Conservation (phyloP, 371 early-diverging fungal genomes). For the Hamiltosporidium tvaerminnensis region DNA sequence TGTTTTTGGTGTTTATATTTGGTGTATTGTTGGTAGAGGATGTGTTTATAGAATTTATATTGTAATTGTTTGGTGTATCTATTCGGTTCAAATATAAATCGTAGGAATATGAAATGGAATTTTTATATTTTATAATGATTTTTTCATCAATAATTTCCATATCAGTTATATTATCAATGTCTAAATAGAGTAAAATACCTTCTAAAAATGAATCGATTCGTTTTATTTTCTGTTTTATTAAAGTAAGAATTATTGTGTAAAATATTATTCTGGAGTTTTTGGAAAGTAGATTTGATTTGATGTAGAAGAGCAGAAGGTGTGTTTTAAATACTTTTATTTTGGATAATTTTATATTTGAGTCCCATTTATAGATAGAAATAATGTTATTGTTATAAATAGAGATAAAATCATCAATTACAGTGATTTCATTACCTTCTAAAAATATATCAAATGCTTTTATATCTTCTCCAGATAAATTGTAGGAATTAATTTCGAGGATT, state of each 20-base stretch:
- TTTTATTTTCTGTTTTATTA: slow-evolving; percentile 1
- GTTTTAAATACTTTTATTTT: slow-evolving; percentile 2
- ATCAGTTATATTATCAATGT: slow-evolving; percentile 3
- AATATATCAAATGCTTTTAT: neutral
- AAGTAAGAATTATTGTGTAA: slow-evolving; percentile 6
- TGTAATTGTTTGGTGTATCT: neutral
- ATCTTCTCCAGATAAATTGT: neutral
- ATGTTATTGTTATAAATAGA: neutral
- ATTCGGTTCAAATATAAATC: neutral
- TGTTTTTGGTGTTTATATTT: neutral
- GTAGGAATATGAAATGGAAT: neutral
- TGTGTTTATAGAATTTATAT: neutral
- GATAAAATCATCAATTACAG: neutral
- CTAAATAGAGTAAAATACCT: slow-evolving; percentile 11
- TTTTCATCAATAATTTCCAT: neutral
- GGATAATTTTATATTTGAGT: neutral
- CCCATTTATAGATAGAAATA: slow-evolving; percentile 3
- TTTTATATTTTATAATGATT: neutral
- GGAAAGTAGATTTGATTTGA: neutral
- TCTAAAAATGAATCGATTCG: slow-evolving; percentile 3
- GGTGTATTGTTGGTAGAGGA: neutral
- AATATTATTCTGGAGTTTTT: slow-evolving; percentile 3
- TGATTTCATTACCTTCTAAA: neutral
- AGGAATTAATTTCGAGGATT: neutral
- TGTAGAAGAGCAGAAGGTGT: slow-evolving; percentile 7